Evolutionary conservation across 2,329 filamentous ascomycete genomes (phyloP), one percentile per base, ranked within the genome.

Genomic region (Anthostomella pinea): DNA sequence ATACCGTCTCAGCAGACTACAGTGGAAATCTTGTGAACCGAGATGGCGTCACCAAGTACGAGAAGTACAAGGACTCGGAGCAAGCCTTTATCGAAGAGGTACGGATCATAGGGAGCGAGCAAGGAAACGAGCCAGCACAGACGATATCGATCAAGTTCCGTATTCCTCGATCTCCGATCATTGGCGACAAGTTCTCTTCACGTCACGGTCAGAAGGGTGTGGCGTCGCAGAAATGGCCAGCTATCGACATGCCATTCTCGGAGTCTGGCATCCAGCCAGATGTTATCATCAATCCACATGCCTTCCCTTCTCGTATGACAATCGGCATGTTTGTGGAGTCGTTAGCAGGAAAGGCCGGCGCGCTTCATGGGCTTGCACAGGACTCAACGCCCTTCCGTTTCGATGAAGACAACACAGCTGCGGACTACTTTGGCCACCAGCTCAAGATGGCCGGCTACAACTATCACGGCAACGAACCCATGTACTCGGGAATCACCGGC

Each of bases 301-400:
- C 93, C 58, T 98, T 98, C 76, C 93, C 93, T 6, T 97, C 91
- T 29, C 90, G 93, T 66, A 98, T 98, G 93, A 98, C 93, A 14
- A 98, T 98, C 59, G 93, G 93, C 59, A 97, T 97, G 87, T 97
- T 98, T 65, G 81, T 98, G 58, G 93, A 98, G 70, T 96, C 90
- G 5, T 76, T 98, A 34, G 93, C 93, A 8, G 93, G 93, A 43
- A 98, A 98, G 69, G 81, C 91, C 8, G 93, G 93, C 30, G 87
- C 91, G 10, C 77, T 98, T 22, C 93, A 98, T 62, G 93, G 93
- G 30, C 75, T 96, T n/a, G 87, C 93, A 0, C 93, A 97, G 64
- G 93, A 98, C 62, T 90, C 81, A 28, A 97, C 93, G 0, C 93
- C 93, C 1, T 98, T 96, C 76, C 83, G 84, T 50, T 98, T 97